Base-by-base conservation (phyloP, 129 eudicot species). In the Lactuca sativa region DNA sequence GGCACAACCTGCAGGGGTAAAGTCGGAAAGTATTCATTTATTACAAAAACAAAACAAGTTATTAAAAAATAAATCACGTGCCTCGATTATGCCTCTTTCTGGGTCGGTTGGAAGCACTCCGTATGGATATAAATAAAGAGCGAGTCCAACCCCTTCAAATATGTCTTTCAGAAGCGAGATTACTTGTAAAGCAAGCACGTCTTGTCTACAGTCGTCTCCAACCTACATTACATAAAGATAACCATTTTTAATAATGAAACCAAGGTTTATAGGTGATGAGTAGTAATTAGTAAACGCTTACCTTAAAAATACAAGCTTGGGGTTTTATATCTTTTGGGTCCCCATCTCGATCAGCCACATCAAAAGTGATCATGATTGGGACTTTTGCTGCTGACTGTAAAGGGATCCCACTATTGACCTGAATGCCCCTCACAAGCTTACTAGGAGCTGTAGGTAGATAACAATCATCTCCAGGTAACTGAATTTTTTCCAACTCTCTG, bases 231-330 rank as follows among this genome's bases (percentile, higher is more conserved):
- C 30, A 25, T 25, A 25, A 25, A 25, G 30, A 25, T 25, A 25
- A 25, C 2, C 30, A 25, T 25, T 25, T 25, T 25, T 25, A 25
- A 25, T 25, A 25, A 25, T 25, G 30, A 25, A 25, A 25, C 30
- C 30, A 25, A 25, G 30, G 30, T 25, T 25, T 25, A 25, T 25
- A 25, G 30, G 30, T 25, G 30, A 25, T 25, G 30, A 0, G 2
- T 25, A 0, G 2, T 25, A 25, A 25, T 1, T 0, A 25, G 30
- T 25, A 33, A 40, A 33, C 5, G 34, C 18, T 63, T 81, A 85
- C 99, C 95, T 93, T 93, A 80, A 93, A 93, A 52, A 93, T 93
- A 72, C 99, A 93, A 55, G 99, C 99, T 83, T 93, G 99, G 56
- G 99, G 97, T 74, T 76, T 90, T 49, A 93, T 69, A 71, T 82